These are phyloP conservation scores for Salix viminalis DNA, from an alignment of 345 rosid species.

Conservation along the genomic window DNA sequence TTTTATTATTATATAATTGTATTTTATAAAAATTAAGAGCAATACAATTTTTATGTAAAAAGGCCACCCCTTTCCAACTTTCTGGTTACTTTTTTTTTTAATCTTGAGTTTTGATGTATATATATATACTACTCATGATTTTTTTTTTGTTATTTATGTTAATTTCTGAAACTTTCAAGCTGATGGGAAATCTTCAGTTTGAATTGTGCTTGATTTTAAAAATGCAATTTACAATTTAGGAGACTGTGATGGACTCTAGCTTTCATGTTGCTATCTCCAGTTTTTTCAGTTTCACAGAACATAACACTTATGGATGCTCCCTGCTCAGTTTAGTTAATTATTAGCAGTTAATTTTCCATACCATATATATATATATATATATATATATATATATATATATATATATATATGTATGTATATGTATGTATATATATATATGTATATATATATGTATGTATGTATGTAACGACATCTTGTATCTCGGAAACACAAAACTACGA, in stretches of 20 bases:
- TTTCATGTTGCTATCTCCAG: no score
- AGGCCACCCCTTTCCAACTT: not conserved
- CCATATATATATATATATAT: no score
- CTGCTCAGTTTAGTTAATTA: not conserved
- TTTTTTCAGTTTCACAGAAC: no score
- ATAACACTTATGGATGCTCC: not conserved
- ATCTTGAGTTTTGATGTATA: not conserved
- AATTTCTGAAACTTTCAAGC: not conserved
- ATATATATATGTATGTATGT: no score
- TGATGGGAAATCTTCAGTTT: not conserved
- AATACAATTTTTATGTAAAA: conserved; percentile 4
- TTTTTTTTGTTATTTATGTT: not conserved
- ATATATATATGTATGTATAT: no score
- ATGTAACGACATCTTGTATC: no score
- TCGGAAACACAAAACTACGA: no score
- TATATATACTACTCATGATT: not conserved
- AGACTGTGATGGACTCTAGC: no score
- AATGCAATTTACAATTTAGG: not conserved
- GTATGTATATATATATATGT: no score
- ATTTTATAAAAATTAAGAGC: conserved; percentile 2
- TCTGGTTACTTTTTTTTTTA: not conserved
- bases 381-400: no score
- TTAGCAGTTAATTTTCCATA: no score
- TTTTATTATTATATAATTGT: not conserved
- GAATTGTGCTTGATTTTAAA: not conserved